Base-by-base conservation (phyloP, 805 yeast genomes). In the Wickerhamomyces tratensis region DNA sequence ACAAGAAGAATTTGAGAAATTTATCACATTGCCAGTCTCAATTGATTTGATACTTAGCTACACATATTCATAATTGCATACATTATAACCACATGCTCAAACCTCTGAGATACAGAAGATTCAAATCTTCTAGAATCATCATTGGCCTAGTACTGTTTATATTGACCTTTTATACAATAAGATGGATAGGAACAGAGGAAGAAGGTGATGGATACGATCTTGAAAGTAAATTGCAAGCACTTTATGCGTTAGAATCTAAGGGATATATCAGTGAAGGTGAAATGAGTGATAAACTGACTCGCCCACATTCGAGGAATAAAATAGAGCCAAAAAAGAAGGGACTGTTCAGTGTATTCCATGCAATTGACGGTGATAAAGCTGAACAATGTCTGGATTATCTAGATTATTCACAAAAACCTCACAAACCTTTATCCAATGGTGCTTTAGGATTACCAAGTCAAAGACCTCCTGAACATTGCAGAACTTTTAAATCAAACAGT, bases 381-480 rank as follows among this genome's bases (percentile, higher is more conserved):
- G 34, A 6, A 6, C 13, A 44, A 38, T 86, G 95, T 57, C 79
- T 79, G 1, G 75, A 76, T 44, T 86, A 86, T 56, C 71, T 72
- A 20, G 72, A 69, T 1, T 86, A 82, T 54, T 71, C 93, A 1
- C 57, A 69, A 43, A 46, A 42, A 5, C 34, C 35, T 34, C 61
- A 61, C 36, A 91, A 83, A 49, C 55, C 49, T 2, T 66, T 64
- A 27, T 71, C 83, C 4, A 27, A 38, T 6, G 94, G 95, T 0
- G 61, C 69, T 3, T 58, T 74, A 39, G 50, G 59, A 35, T 65
- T 80, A 45, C 86, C 95, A 2, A 84, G 55, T 49, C 89, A 86
- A 79, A 66, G 96, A 50, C 96, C 96, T 2, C 66, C 75, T 0
- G 64, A 63, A 12, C 57, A 71, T 34, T 88, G 96, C 56, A 73